A percentile compares a stretch with the other conserved stretches of the same genome.
Evolutionary conservation across 805 yeast species (phyloP).

Genomic region (Scheffersomyces coipomensis): DNA sequence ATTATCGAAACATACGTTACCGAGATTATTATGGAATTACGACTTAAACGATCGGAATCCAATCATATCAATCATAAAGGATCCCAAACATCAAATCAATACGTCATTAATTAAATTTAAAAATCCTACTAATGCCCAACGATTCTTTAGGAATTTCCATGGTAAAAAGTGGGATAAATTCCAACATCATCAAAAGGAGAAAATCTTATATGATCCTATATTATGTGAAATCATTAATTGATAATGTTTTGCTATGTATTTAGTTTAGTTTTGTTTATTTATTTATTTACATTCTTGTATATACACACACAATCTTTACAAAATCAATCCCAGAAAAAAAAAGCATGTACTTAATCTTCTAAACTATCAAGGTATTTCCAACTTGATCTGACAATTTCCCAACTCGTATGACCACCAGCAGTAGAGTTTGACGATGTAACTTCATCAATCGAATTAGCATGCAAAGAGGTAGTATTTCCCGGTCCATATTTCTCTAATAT

Average conservation of each 20-base stretch:
- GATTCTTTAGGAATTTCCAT: slow-evolving; percentile 54
- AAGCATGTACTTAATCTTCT: slow-evolving; percentile 1
- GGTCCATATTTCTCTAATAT: slow-evolving; percentile 49
- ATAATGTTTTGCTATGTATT: too few species aligned
- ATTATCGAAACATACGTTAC: slow-evolving; percentile 34
- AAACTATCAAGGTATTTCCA: slow-evolving; percentile 24
- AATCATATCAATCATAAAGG: slow-evolving; percentile 20
- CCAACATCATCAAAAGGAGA: slow-evolving; percentile 18
- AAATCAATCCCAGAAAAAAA: too few species aligned
- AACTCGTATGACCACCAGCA: slow-evolving; percentile 5
- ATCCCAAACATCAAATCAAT: slow-evolving; percentile 25
- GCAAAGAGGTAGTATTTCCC: not conserved
- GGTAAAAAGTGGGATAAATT: slow-evolving; percentile 42
- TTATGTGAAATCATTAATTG: slow-evolving; percentile 34
- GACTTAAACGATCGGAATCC: slow-evolving; percentile 28
- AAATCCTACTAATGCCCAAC: slow-evolving; percentile 41
- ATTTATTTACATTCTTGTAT: too few species aligned
- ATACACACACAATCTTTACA: too few species aligned
- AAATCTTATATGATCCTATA: slow-evolving; percentile 33
- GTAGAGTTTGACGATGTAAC: not conserved
- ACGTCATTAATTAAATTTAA: slow-evolving; percentile 43
- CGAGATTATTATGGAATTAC: slow-evolving; percentile 48
- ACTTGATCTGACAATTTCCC: slow-evolving; percentile 21
- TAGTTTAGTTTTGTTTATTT: too few species aligned
- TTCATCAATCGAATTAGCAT: not conserved